Evolutionary conservation across 2,329 filamentous ascomycete genomes (phyloP).

Genomic region (Endothia cerciana): DNA sequence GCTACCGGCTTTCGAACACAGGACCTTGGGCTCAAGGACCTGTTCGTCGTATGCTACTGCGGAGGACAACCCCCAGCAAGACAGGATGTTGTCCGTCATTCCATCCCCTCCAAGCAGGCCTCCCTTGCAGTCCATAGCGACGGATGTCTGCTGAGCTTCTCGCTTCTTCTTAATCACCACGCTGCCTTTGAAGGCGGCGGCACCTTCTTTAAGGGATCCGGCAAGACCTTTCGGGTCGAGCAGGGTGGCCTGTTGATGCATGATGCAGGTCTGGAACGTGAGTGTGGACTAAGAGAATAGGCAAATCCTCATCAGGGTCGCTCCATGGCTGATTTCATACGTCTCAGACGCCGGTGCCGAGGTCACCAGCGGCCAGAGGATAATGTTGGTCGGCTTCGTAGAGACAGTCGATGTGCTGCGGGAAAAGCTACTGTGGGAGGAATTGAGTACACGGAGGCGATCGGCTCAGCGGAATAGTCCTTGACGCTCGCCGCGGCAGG

Average conservation of each 20-base stretch:
- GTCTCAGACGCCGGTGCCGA: conserved; percentile 23
- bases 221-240: conserved; percentile 23
- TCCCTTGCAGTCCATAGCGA: conserved; percentile 27
- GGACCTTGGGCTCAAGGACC: conserved; percentile 25
- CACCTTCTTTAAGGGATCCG: conserved; percentile 25
- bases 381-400: conserved; percentile 28
- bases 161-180: conserved; percentile 26
- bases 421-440: conserved; percentile 24
- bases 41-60: conserved; percentile 27
- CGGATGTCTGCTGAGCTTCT: conserved; percentile 27
- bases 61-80: background rate
- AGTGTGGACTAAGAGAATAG: conserved; percentile 3
- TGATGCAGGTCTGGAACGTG: conserved; percentile 27
- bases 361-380: conserved; percentile 23
- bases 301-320: background rate
- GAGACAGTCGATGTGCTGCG: conserved; percentile 27
- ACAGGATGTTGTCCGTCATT: background rate
- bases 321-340: background rate
- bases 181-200: conserved; percentile 26
- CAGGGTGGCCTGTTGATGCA: conserved; percentile 28
- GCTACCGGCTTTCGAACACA: conserved; percentile 18
- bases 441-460: conserved; percentile 4
- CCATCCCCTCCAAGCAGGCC: conserved; percentile 27
- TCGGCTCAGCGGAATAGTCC: background rate
- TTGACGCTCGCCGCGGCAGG: background rate